A percentile compares a stretch with the other conserved stretches of the same genome.
These are phyloP conservation scores for Westerdykella sp. DNA, from an alignment of 2,329 filamentous ascomycete species.

Conservation along the genomic window DNA sequence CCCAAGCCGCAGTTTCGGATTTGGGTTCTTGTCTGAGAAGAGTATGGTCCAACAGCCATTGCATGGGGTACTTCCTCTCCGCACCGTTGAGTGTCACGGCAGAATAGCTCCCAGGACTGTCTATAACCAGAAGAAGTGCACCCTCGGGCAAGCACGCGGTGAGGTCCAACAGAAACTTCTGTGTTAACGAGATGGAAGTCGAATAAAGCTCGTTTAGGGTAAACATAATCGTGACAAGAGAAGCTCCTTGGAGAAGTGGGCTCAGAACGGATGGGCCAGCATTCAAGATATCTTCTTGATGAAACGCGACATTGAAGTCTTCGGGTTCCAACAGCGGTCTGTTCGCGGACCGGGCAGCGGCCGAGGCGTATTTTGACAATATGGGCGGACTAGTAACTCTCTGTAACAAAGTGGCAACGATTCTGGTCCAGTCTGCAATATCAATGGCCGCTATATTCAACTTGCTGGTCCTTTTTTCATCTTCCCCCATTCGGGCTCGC, in stretches of 20 bases:
- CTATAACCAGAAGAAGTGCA: constrained; percentile 74
- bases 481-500: background rate
- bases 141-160: constrained; percentile 53
- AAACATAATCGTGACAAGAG: constrained; percentile 77
- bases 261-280: constrained; percentile 34
- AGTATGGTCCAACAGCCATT: constrained; percentile 82
- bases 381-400: constrained; percentile 49
- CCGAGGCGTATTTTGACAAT: constrained; percentile 45
- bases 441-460: constrained; percentile 64
- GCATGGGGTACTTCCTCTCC: constrained; percentile 77
- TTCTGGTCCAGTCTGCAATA: constrained; percentile 67
- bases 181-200: constrained; percentile 66
- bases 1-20: constrained; percentile 49
- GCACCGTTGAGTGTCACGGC: constrained; percentile 58
- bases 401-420: constrained; percentile 54
- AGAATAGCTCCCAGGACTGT: constrained; percentile 91
- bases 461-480: constrained; percentile 2
- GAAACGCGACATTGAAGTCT: constrained; percentile 38
- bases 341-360: constrained; percentile 40
- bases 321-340: constrained; percentile 28
- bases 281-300: constrained; percentile 48
- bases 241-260: constrained; percentile 21
- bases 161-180: constrained; percentile 65
- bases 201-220: constrained; percentile 94
- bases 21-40: constrained; percentile 44